These are phyloP conservation scores for Chaetomiaceae sp. DNA, from an alignment of 2,329 filamentous ascomycete genomes.

Conservation along the genomic window DNA sequence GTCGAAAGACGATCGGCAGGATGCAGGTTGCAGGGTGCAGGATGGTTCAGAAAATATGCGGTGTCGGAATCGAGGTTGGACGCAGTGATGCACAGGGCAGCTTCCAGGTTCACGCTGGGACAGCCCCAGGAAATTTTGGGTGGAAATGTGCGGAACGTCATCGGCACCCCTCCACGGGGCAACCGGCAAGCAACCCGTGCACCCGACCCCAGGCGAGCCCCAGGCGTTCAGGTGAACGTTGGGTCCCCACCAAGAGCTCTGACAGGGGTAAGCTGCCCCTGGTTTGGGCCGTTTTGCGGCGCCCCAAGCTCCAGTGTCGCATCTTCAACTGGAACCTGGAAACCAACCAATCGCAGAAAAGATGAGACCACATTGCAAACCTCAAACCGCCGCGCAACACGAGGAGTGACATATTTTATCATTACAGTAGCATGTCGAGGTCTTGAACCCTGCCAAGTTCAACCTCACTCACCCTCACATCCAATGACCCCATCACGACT, in stretches of 20 bases:
- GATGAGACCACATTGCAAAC: slow-evolving; percentile 27
- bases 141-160: slow-evolving; percentile 13
- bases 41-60: no score
- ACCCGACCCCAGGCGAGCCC: no score
- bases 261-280: slow-evolving; percentile 2
- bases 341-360: slow-evolving; percentile 22
- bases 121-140: slow-evolving; percentile 11
- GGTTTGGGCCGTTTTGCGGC: not conserved
- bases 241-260: not conserved
- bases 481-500: slow-evolving; percentile 1
- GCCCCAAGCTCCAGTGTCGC: slow-evolving; percentile 19
- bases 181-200: slow-evolving; percentile 4
- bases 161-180: not conserved
- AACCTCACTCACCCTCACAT: no score
- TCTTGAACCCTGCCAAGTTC: not conserved
- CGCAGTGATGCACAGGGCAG: no score
- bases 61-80: no score
- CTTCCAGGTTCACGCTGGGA: not conserved
- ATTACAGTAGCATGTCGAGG: not conserved
- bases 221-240: no score
- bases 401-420: no score
- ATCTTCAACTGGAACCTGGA: no score
- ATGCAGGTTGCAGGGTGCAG: not conserved
- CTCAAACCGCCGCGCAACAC: no score
- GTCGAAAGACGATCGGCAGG: not conserved